These are phyloP conservation scores for Gillenia trifoliata DNA, from an alignment of 306 rosid genomes.

Conservation along the genomic window DNA sequence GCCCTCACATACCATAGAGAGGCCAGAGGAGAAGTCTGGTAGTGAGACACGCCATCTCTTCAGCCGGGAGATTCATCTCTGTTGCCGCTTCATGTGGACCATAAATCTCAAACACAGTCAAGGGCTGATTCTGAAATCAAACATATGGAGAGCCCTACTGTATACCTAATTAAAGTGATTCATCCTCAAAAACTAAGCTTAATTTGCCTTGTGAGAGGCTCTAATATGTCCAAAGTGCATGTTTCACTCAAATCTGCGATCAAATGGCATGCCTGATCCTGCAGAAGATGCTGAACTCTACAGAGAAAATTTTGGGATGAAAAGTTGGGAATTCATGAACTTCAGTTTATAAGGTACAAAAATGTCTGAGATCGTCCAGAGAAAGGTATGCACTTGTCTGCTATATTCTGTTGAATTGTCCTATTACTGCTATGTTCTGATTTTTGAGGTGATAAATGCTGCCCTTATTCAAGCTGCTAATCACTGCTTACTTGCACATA, in stretches of 20 bases:
- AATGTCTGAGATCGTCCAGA: slow-evolving; percentile 79
- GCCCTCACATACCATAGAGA: slow-evolving; percentile 78
- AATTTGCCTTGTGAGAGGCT: slow-evolving; percentile 57
- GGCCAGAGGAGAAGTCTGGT: slow-evolving; percentile 67
- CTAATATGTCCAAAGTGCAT: slow-evolving; percentile 56
- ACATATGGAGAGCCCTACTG: slow-evolving; percentile 42
- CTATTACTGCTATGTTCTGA: not conserved
- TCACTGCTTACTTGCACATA: not conserved
- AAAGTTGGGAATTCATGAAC: slow-evolving; percentile 53
- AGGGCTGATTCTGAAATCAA: slow-evolving; percentile 54
- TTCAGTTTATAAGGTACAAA: slow-evolving; percentile 43
- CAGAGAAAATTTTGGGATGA: slow-evolving; percentile 64
- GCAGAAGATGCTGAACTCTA: slow-evolving; percentile 57
- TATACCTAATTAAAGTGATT: slow-evolving; percentile 59
- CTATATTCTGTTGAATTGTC: not conserved
- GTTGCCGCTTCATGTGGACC: slow-evolving; percentile 47
- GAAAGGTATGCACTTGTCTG: slow-evolving; percentile 53
- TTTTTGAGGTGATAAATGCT: slow-evolving; percentile 17
- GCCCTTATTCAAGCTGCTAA: slow-evolving; percentile 1
- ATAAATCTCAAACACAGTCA: slow-evolving; percentile 46
- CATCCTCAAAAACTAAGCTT: slow-evolving; percentile 54
- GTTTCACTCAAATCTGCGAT: slow-evolving; percentile 69
- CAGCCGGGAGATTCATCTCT: slow-evolving; percentile 67
- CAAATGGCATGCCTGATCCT: slow-evolving; percentile 51
- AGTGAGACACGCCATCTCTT: slow-evolving; percentile 53